Percentiles rank a stretch among this genome's conserved stretches.
Evolutionary conservation across 1,139 yeast species (phyloP).

Genomic region (Pichia sp.): DNA sequence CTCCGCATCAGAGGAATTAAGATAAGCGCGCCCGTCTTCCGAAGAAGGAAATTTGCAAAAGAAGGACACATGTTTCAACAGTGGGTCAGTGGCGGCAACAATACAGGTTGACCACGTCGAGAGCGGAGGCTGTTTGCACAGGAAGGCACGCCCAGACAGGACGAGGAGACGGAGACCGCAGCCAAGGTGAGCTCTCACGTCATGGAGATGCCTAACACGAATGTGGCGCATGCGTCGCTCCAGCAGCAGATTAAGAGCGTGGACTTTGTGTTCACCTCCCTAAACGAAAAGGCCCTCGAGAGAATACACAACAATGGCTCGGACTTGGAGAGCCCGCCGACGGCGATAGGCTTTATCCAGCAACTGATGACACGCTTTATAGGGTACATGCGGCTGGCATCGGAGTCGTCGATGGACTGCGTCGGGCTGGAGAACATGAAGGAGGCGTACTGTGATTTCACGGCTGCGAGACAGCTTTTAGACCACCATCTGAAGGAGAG

Average conservation of each 20-base stretch:
- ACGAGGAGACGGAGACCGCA: neutral
- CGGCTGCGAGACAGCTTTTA: slow-evolving; percentile 3
- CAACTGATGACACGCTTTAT: slow-evolving; percentile 1
- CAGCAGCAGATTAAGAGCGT: slow-evolving; percentile 9
- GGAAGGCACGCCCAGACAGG: neutral
- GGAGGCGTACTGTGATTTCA: slow-evolving; percentile 11
- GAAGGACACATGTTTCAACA: slow-evolving; percentile 2
- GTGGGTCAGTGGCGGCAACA: slow-evolving; percentile 5
- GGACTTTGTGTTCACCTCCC: slow-evolving; percentile 9
- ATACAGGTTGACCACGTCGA: neutral
- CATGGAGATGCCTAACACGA: slow-evolving; percentile 14
- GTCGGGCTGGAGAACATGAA: slow-evolving; percentile 9
- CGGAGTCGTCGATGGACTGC: slow-evolving; percentile 3
- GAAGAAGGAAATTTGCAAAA: neutral
- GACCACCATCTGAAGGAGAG: neutral
- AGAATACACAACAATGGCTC: neutral
- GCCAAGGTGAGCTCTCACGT: neutral
- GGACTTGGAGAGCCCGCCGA: slow-evolving; percentile 4
- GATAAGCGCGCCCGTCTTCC: slow-evolving; percentile 5
- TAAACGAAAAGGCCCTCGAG: slow-evolving; percentile 6
- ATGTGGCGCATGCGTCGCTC: slow-evolving; percentile 4
- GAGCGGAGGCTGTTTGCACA: neutral
- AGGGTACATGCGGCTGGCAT: neutral
- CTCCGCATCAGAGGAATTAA: neutral
- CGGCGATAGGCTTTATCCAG: neutral